Evolutionary conservation across 2,329 filamentous ascomycete species (phyloP).

Genomic region (Hirsutella thompsonii): DNA sequence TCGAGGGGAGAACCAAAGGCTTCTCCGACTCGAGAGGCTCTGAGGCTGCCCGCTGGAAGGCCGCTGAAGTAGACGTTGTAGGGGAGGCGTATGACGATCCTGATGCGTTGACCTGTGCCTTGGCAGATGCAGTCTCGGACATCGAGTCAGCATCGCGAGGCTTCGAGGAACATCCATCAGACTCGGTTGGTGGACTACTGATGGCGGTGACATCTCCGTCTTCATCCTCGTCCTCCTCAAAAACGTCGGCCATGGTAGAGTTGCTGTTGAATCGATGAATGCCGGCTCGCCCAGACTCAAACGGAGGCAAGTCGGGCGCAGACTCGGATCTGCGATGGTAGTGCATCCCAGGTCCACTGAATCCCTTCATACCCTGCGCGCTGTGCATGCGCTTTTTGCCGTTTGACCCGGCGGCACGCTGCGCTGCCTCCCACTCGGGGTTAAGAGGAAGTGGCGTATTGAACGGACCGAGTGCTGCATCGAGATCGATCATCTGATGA

Average conservation of each 20-base stretch:
- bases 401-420: slow-evolving; percentile 40
- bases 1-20: slow-evolving; percentile 17
- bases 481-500: slow-evolving; percentile 81
- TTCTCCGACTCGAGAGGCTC: slow-evolving; percentile 27
- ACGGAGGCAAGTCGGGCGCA: slow-evolving; percentile 65
- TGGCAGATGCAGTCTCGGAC: too few species aligned
- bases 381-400: slow-evolving; percentile 61
- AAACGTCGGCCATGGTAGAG: slow-evolving; percentile 74
- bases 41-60: slow-evolving; percentile 31
- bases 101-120: too few species aligned
- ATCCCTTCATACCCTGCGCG: slow-evolving; percentile 56
- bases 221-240: slow-evolving; percentile 70
- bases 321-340: slow-evolving; percentile 71
- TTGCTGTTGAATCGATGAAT: slow-evolving; percentile 52
- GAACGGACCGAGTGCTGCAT: slow-evolving; percentile 85
- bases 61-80: slow-evolving; percentile 7
- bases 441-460: slow-evolving; percentile 61
- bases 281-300: slow-evolving; percentile 47
- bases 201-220: slow-evolving; percentile 26
- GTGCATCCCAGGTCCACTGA: slow-evolving; percentile 56
- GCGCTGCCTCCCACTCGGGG: slow-evolving; percentile 54
- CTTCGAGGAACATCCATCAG: background rate
- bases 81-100: slow-evolving; percentile 10
- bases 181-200: slow-evolving; percentile 12
- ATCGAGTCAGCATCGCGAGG: slow-evolving; percentile 21